phyloP scores from a whole-genome alignment of 1,284 basidiomycete species.

The Malassezia japonica region DNA sequence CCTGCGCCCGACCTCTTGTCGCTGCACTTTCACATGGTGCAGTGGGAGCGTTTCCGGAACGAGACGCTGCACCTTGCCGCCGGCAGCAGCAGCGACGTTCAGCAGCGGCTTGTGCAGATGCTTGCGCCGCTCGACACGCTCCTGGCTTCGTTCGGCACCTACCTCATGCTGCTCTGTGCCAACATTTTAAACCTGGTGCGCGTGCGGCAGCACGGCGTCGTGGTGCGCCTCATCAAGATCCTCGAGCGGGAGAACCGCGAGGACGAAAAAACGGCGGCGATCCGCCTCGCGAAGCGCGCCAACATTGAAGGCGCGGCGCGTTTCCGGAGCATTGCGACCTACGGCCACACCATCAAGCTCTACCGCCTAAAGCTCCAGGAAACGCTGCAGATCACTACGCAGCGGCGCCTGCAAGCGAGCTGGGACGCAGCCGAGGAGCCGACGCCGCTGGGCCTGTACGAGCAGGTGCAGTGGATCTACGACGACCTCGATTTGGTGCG shows the following conservation, averaged over 20 bases:
- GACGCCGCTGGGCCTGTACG: slow-evolving; percentile 55
- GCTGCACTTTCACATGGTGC: slow-evolving; percentile 78
- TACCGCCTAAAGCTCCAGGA: slow-evolving; percentile 84
- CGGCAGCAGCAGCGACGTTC: slow-evolving; percentile 60
- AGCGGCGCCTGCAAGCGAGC: slow-evolving; percentile 62
- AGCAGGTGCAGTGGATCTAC: slow-evolving; percentile 73
- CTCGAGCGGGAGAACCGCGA: slow-evolving; percentile 83
- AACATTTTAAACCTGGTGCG: slow-evolving; percentile 68
- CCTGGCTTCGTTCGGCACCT: slow-evolving; percentile 73
- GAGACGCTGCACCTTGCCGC: slow-evolving; percentile 41
- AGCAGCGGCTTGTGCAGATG: slow-evolving; percentile 63
- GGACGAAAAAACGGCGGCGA: slow-evolving; percentile 92
- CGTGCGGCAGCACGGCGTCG: slow-evolving; percentile 67
- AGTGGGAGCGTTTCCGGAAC: slow-evolving; percentile 85
- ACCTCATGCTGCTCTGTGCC: slow-evolving; percentile 67
- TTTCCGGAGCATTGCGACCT: slow-evolving; percentile 36
- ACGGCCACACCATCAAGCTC: slow-evolving; percentile 82
- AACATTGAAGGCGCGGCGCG: slow-evolving; percentile 52
- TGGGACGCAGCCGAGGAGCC: slow-evolving; percentile 54
- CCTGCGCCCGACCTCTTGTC: slow-evolving; percentile 76
- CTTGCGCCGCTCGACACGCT: slow-evolving; percentile 81
- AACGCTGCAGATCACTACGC: slow-evolving; percentile 68
- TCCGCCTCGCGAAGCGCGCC: slow-evolving; percentile 87
- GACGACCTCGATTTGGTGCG: slow-evolving; percentile 86
- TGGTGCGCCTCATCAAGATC: slow-evolving; percentile 85